These are phyloP conservation scores for Lactifluus subvellereus DNA, from an alignment of 768 basidiomycete species.

Conservation along the genomic window DNA sequence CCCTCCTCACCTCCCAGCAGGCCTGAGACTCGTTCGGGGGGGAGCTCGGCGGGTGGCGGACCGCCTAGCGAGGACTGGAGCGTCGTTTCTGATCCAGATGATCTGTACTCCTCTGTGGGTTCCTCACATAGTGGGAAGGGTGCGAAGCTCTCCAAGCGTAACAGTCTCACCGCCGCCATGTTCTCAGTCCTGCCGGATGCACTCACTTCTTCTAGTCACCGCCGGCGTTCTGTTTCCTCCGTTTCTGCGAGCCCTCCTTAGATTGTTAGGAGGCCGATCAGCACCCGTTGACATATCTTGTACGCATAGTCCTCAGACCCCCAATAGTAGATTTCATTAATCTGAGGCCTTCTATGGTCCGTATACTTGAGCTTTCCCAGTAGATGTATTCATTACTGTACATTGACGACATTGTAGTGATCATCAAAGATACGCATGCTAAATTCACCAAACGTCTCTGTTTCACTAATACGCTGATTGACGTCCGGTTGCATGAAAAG, in stretches of 20 bases:
- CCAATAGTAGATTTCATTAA: conserved; percentile 14
- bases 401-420: conserved; percentile 42
- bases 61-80: conserved; percentile 81
- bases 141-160: conserved; percentile 40
- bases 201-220: conserved; percentile 19
- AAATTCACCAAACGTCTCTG: conserved; percentile 85
- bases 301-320: not conserved
- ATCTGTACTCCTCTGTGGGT: conserved; percentile 48
- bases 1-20: conserved; percentile 23
- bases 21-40: conserved; percentile 23
- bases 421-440: conserved; percentile 71
- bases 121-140: conserved; percentile 31
- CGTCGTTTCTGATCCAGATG: conserved; percentile 75
- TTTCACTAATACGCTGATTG: conserved; percentile 59
- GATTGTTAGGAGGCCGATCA: not conserved
- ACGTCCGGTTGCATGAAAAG: conserved; percentile 88
- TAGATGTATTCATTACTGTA: conserved; percentile 15
- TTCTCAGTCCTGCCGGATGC: conserved; percentile 24
- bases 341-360: not conserved
- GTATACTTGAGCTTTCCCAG: not conserved
- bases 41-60: conserved; percentile 42
- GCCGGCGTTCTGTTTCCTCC: conserved; percentile 19
- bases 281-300: not conserved
- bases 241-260: conserved; percentile 13
- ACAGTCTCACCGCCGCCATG: conserved; percentile 27